Conservation (phyloP, 306 rosid genomes). For the Sechiopsis laciniata region DNA sequence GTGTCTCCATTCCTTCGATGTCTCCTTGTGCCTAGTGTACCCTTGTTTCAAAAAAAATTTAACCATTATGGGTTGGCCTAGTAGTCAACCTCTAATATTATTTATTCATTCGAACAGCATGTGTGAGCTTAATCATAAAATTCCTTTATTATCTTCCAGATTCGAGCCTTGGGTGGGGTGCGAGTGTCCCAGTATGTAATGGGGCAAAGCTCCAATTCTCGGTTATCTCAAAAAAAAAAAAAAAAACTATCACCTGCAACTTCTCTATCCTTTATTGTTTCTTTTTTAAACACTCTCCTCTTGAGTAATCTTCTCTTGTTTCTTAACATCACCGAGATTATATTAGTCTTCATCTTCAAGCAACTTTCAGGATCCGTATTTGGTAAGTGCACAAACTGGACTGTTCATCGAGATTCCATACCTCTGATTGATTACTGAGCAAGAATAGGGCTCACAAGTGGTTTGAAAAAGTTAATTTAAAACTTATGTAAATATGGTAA, state of each 20-base stretch:
- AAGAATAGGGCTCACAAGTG: neutral
- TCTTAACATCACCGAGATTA: neutral
- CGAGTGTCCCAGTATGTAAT: too few species aligned
- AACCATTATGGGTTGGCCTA: too few species aligned
- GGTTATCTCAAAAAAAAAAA: too few species aligned
- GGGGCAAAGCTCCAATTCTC: too few species aligned
- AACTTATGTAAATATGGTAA: neutral
- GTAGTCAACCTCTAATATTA: too few species aligned
- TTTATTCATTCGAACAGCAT: too few species aligned
- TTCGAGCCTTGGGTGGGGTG: too few species aligned
- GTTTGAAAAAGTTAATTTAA: neutral
- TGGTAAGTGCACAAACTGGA: conserved; percentile 2
- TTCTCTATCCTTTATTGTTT: neutral
- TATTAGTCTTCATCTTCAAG: neutral
- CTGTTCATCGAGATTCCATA: neutral
- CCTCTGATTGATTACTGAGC: neutral
- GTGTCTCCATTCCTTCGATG: too few species aligned
- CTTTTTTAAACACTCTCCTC: neutral
- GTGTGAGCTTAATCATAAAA: too few species aligned
- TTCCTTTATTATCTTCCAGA: too few species aligned
- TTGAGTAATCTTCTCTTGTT: neutral
- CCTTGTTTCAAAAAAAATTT: too few species aligned
- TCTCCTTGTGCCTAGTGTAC: too few species aligned
- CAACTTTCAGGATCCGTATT: neutral
- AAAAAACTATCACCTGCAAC: neutral